Conservation (phyloP, 192 early-diverging fungal species). For the Coemansia sp. region DNA sequence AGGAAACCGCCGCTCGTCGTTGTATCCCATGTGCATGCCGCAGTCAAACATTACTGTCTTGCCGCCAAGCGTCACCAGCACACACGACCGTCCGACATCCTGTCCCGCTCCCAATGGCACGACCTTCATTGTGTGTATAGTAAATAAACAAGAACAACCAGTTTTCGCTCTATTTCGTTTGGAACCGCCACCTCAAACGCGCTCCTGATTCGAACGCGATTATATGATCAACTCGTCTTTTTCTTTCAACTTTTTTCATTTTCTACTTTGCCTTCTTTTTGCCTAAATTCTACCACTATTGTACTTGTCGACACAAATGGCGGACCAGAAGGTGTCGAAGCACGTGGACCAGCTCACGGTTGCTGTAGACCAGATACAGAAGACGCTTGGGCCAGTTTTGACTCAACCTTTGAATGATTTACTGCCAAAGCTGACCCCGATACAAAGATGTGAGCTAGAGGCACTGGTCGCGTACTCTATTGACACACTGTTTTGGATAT, state of each 20-base stretch:
- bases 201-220: too few relatives aligned
- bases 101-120: constrained; percentile 77
- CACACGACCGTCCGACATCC: constrained; percentile 84
- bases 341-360: constrained; percentile 33
- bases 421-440: constrained; percentile 47
- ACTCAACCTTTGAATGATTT: constrained; percentile 47
- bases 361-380: constrained; percentile 32
- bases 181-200: too few relatives aligned
- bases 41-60: constrained; percentile 93
- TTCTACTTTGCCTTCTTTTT: neutral
- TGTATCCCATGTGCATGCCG: constrained; percentile 95
- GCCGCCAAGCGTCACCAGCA: constrained; percentile 73
- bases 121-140: constrained; percentile 45
- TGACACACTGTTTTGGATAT: constrained; percentile 58
- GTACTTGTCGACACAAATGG: constrained; percentile 20
- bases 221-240: too few relatives aligned
- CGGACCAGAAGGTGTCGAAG: constrained; percentile 31
- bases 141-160: too few relatives aligned
- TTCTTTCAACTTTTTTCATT: neutral
- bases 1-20: constrained; percentile 89
- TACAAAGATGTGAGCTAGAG: constrained; percentile 59
- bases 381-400: constrained; percentile 32
- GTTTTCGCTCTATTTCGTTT: too few relatives aligned
- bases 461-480: constrained; percentile 58
- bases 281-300: neutral